These are phyloP conservation scores for Dalechampia spathulata DNA, from an alignment of 441 rosid genomes.

Conservation along the genomic window DNA sequence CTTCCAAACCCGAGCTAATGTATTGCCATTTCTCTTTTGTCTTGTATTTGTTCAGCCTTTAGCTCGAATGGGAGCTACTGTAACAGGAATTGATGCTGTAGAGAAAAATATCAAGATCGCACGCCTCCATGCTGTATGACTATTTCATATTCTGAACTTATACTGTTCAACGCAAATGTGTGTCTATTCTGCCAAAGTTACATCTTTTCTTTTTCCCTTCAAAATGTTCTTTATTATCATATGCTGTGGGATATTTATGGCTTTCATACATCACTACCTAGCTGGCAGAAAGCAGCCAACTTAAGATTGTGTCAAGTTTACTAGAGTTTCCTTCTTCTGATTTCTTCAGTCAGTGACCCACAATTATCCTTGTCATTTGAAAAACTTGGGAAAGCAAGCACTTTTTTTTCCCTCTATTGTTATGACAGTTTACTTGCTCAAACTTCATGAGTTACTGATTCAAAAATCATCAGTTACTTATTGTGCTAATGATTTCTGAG, in stretches of 20 bases:
- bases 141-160: constrained; percentile 12
- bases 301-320: background rate
- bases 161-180: too few species aligned
- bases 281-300: background rate
- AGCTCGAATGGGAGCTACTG: constrained; percentile 94
- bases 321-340: too few species aligned
- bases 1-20: constrained; percentile 4
- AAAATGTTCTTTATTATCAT: too few species aligned
- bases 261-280: too few species aligned
- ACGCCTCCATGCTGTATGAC: constrained; percentile 78
- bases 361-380: too few species aligned
- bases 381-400: too few species aligned
- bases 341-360: too few species aligned
- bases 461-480: too few species aligned
- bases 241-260: too few species aligned
- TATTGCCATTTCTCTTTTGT: constrained; percentile 1
- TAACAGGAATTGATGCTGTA: constrained; percentile 88
- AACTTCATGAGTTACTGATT: background rate
- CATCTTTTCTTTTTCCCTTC: background rate
- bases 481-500: background rate
- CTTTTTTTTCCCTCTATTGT: too few species aligned
- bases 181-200: too few species aligned
- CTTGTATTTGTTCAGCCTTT: constrained; percentile 53
- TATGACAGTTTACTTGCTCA: too few species aligned
- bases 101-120: constrained; percentile 92